Conservation (phyloP, 495 filamentous ascomycete species). For the Rostrohypoxylon terebratum region DNA sequence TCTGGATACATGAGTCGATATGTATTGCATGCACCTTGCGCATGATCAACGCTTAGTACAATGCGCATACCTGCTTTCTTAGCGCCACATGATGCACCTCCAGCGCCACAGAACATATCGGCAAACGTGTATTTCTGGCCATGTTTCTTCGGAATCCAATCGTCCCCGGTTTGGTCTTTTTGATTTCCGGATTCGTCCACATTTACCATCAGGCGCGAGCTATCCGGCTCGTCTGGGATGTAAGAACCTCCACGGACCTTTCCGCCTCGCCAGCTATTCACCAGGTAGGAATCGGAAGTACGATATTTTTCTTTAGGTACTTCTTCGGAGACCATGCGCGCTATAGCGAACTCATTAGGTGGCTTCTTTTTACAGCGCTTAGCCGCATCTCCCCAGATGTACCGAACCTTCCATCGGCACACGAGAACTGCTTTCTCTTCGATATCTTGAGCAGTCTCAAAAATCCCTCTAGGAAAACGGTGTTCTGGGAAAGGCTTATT, state of each 20-base stretch:
- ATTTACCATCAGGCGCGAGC: constrained; percentile 21
- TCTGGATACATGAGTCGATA: constrained; percentile 70
- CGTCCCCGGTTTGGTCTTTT: not conserved
- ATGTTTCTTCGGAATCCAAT: constrained; percentile 30
- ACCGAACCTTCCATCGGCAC: constrained; percentile 51
- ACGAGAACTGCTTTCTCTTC: constrained; percentile 53
- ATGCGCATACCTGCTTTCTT: constrained; percentile 68
- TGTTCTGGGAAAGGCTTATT: constrained; percentile 61
- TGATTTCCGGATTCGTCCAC: constrained; percentile 23
- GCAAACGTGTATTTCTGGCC: constrained; percentile 70
- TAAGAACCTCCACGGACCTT: constrained; percentile 54
- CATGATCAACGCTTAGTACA: constrained; percentile 72
- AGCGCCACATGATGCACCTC: constrained; percentile 79
- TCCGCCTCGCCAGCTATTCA: constrained; percentile 55
- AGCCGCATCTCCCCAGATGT: constrained; percentile 39
- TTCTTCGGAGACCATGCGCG: constrained; percentile 44
- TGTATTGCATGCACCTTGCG: constrained; percentile 64
- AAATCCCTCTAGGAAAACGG: constrained; percentile 46
- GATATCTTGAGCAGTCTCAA: constrained; percentile 33
- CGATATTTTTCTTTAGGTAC: constrained; percentile 40
- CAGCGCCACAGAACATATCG: constrained; percentile 81
- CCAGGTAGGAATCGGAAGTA: constrained; percentile 27
- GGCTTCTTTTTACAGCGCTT: constrained; percentile 40
- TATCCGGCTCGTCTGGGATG: constrained; percentile 22
- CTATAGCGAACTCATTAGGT: constrained; percentile 49